Evolutionary conservation across 2,329 filamentous ascomycete genomes (phyloP), one percentile per base, ranked within the genome.

Genomic region (Fusarium dlaminii): DNA sequence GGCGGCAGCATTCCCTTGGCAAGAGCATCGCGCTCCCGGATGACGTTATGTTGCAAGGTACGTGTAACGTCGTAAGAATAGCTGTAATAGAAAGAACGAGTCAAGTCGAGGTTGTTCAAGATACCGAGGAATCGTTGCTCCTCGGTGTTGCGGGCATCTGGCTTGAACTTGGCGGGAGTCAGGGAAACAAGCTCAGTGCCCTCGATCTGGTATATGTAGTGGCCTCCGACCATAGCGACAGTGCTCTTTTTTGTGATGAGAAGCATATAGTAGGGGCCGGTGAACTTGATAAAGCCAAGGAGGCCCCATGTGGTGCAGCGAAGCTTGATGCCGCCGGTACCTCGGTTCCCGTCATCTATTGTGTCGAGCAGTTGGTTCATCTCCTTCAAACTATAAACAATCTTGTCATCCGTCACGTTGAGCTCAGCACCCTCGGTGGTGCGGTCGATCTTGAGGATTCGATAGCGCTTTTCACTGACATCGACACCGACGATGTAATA

Each of bases 401-500:
- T 97, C 79, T 97, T 96, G 85, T 99, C 96, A 82, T 99, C 96
- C 20, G 93, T 93, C 76, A 99, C 91, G 77, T 89, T 93, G 70
- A 98, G 86, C 78, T 96, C 94, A 6, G 86, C 74, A 87, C 93
- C 79, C 55, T 95, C 93, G 34, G 92, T 91, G 10, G 94, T 98
- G 51, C 96, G 91, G 81, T 98, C 96, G 77, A 99, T 97, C 82
- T 98, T 98, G 80, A 99, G 85, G 64, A 99, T 94, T 58, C 95
- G 91, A 82, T 96, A 98, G 32, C 93, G 91, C 78, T 90, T 92
- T 82, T 98, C 96, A 75, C 94, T 92, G 63, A 98, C 90, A 80
- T 99, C 96, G 58, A 94, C 93, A 20, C 96, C 96, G 24, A 98
- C 94, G 73, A 99, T 92, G 82, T 98, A 99, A 82, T 96, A 99